Conservation (phyloP, 2,329 filamentous ascomycete genomes). For the Fusarium coicis region DNA sequence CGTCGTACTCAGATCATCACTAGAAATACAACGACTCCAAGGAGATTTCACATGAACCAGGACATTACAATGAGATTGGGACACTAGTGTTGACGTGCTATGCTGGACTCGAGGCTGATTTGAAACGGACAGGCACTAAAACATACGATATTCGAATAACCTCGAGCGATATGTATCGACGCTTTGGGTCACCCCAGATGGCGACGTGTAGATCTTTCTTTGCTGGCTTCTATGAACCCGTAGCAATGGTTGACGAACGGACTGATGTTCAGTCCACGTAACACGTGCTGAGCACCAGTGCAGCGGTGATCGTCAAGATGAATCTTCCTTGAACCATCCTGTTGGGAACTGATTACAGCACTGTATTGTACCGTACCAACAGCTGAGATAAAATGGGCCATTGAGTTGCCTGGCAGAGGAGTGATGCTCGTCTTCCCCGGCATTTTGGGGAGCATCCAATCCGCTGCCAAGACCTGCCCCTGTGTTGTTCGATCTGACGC, state of each 20-base stretch:
- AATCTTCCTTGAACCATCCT: constrained; percentile 31
- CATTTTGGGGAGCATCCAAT: constrained; percentile 9
- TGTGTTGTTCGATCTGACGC: constrained; percentile 10
- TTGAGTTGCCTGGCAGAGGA: constrained; percentile 4
- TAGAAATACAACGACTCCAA: background rate
- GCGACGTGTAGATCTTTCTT: constrained; percentile 32
- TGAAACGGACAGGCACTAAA: constrained; percentile 28
- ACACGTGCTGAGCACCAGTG: constrained; percentile 29
- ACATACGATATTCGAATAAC: constrained; percentile 14
- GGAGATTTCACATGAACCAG: constrained; percentile 9
- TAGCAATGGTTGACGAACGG: constrained; percentile 20
- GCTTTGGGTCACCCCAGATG: constrained; percentile 17
- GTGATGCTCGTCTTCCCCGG: constrained; percentile 24
- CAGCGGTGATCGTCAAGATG: constrained; percentile 33
- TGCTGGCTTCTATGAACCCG: constrained; percentile 31
- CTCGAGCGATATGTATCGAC: constrained; percentile 3
- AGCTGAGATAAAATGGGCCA: constrained; percentile 20
- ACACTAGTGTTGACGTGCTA: constrained; percentile 11
- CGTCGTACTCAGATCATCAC: constrained; percentile 12
- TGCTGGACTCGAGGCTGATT: constrained; percentile 17
- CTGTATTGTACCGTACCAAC: constrained; percentile 2
- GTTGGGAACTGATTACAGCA: constrained; percentile 19
- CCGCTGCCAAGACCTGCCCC: constrained; percentile 27
- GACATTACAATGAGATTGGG: constrained; percentile 13
- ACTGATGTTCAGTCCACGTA: constrained; percentile 30